Percentiles rank a stretch among this genome's conserved stretches.
Evolutionary conservation across 352 stramenopile species (phyloP).

Genomic region (Phytopythium boreale): DNA sequence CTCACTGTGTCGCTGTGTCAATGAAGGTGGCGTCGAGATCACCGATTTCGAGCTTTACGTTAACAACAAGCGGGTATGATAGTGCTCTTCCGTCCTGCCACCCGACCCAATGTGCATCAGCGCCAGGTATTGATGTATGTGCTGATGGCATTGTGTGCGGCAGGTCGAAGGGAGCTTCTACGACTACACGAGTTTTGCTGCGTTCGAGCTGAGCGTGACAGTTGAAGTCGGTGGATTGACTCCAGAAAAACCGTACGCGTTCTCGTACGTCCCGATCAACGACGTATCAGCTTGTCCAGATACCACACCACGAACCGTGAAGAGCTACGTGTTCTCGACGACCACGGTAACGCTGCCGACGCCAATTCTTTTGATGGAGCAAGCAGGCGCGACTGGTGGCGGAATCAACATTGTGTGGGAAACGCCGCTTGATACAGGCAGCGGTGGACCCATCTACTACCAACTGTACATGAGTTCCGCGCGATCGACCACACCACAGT

Average conservation of each 20-base stretch:
- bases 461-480: slow-evolving; percentile 51
- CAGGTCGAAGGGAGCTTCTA: slow-evolving; percentile 31
- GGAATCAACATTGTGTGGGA: slow-evolving; percentile 45
- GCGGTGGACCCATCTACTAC: slow-evolving; percentile 29
- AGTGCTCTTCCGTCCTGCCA: no score
- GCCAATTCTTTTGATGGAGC: slow-evolving; percentile 24
- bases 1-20: no score
- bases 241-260: slow-evolving; percentile 31
- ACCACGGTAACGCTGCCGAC: slow-evolving; percentile 14
- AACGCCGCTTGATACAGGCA: slow-evolving; percentile 38
- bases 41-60: slow-evolving; percentile 36
- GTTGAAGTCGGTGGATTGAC: slow-evolving; percentile 44
- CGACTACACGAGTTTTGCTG: slow-evolving; percentile 13
- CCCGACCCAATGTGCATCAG: no score
- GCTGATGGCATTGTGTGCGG: not conserved
- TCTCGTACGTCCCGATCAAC: slow-evolving; percentile 46
- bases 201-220: slow-evolving; percentile 30
- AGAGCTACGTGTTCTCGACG: slow-evolving; percentile 23
- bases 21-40: slow-evolving; percentile 27
- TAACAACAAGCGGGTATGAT: slow-evolving; percentile 23
- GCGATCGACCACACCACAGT: slow-evolving; percentile 11
- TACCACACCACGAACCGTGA: not conserved
- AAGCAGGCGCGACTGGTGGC: slow-evolving; percentile 42
- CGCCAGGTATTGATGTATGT: not conserved
- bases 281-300: slow-evolving; percentile 39